These are phyloP conservation scores for Neofusicoccum sp. DNA, from an alignment of 2,329 filamentous ascomycete species.

Conservation along the genomic window DNA sequence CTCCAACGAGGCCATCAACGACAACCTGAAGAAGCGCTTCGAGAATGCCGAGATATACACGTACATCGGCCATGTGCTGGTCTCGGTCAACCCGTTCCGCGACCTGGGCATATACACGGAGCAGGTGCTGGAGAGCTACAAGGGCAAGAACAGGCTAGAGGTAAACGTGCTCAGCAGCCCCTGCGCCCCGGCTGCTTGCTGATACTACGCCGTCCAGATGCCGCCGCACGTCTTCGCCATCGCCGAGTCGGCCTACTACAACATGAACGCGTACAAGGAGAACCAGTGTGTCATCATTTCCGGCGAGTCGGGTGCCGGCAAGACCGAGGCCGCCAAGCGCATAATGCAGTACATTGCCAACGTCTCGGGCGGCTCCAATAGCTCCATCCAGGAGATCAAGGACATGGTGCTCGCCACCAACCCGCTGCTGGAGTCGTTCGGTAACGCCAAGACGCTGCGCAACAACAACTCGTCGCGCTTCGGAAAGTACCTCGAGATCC, in stretches of 20 bases:
- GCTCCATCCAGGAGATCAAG: conserved; percentile 93
- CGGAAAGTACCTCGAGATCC: conserved; percentile 95
- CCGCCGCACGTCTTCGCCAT: conserved; percentile 97
- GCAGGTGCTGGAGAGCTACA: conserved; percentile 86
- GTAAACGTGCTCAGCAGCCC: conserved; percentile 23
- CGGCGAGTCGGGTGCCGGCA: conserved; percentile 95
- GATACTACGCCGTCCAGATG: conserved; percentile 45
- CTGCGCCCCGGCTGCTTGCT: background rate
- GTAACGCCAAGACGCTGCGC: conserved; percentile 94
- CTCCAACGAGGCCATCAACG: conserved; percentile 98
- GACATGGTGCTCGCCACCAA: conserved; percentile 99
- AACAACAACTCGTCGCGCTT: conserved; percentile 99
- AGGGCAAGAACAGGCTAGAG: conserved; percentile 94
- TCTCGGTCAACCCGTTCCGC: conserved; percentile 97
- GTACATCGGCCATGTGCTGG: conserved; percentile 98
- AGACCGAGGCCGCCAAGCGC: conserved; percentile 96
- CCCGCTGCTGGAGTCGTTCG: conserved; percentile 93
- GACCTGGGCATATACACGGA: conserved; percentile 99
- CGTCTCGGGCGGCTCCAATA: conserved; percentile 80
- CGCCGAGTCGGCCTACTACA: conserved; percentile 94
- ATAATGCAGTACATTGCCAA: conserved; percentile 99
- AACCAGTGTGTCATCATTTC: conserved; percentile 99
- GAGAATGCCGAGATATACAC: conserved; percentile 98
- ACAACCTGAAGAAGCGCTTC: conserved; percentile 97
- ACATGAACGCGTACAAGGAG: conserved; percentile 99